Conservation (phyloP, 768 basidiomycete genomes). For the Auriscalpium vulgare region DNA sequence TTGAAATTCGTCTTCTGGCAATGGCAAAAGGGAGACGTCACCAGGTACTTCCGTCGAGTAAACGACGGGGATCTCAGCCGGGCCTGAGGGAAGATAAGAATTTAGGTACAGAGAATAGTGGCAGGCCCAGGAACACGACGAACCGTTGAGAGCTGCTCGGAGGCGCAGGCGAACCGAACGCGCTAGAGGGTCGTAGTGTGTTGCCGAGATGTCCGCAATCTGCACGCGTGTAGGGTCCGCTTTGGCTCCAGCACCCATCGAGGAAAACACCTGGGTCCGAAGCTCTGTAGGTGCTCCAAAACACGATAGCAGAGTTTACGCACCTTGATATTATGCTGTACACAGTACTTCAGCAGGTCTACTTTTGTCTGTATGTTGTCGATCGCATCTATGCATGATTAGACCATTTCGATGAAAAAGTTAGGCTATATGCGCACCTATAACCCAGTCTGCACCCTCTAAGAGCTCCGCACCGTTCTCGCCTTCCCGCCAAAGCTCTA, state of each 20-base stretch:
- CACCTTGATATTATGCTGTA: slow-evolving; percentile 72
- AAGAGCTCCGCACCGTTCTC: slow-evolving; percentile 59
- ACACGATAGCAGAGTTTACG: slow-evolving; percentile 4
- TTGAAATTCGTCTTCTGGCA: slow-evolving; percentile 87
- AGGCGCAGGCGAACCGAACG: slow-evolving; percentile 79
- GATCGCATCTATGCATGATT: slow-evolving; percentile 63
- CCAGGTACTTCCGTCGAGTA: slow-evolving; percentile 93
- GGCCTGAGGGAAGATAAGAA: slow-evolving; percentile 29
- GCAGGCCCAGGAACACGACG: background rate
- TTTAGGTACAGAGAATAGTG: background rate
- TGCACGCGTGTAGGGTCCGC: slow-evolving; percentile 92
- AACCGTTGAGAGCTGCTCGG: slow-evolving; percentile 32
- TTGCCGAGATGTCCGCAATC: slow-evolving; percentile 88
- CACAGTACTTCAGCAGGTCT: slow-evolving; percentile 85
- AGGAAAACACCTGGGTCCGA: slow-evolving; percentile 70
- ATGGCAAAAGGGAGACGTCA: slow-evolving; percentile 80
- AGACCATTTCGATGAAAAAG: slow-evolving; percentile 5
- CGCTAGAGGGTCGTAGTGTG: slow-evolving; percentile 92
- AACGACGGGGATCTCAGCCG: slow-evolving; percentile 73
- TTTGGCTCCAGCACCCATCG: slow-evolving; percentile 96
- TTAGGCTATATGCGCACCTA: slow-evolving; percentile 44
- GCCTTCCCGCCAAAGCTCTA: slow-evolving; percentile 84
- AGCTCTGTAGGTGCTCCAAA: background rate
- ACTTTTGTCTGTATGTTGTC: slow-evolving; percentile 98
- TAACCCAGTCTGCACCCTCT: slow-evolving; percentile 88